Base-by-base conservation (phyloP, 495 filamentous ascomycete species). In the Penicillium desertorum region DNA sequence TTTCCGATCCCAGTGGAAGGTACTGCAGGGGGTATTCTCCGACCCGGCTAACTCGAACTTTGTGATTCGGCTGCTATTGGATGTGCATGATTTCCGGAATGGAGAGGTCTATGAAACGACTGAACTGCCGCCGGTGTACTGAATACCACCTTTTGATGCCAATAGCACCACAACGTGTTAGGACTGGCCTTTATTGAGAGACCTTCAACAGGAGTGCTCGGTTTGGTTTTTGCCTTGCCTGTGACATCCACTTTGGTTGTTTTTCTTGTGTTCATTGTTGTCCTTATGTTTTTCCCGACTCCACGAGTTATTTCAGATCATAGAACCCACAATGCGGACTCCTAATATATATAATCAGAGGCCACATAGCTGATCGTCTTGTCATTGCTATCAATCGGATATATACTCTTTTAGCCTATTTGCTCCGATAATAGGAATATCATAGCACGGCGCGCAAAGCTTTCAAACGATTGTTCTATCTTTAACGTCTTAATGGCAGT, bases 1-100 rank as follows among this genome's bases (percentile, higher is more conserved):
- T 6, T 32, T 48, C n/a, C 27, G 45, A 48, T 17, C 23, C 2
- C 45, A 48, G n/a, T 48, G 45, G 46, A 48, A 48, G 10, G 46
- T 48, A 10, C 46, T 48, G n/a, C 29, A 48, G 2, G 46, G 27
- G 4, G 32, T 48, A 12, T 48, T 48, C 3, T 30, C n/a, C 2
- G 45, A 48, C 29, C 2, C 22, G 7, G 45, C 29, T 12, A 48
- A 48, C 27, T 17, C 45, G 10, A 30, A 48, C 12, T 48, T 48
- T 4, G 25, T 48, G n/a, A 29, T 48, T 14, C 25, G 17, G 14
- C 27, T 32, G 16, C 11, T 48, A 19, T 7, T 48, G 9, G 27
- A 48, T 29, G 27, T 32, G 4, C 27, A 48, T 25, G 22, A n/a
- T 48, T 30, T 9, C 41, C 3, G 17, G 41, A 43, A 43, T 17